A percentile compares a stretch with the other conserved stretches of the same genome.
Conservation (phyloP, 2,329 filamentous ascomycete species). For the Plenodomus lindquistii region DNA sequence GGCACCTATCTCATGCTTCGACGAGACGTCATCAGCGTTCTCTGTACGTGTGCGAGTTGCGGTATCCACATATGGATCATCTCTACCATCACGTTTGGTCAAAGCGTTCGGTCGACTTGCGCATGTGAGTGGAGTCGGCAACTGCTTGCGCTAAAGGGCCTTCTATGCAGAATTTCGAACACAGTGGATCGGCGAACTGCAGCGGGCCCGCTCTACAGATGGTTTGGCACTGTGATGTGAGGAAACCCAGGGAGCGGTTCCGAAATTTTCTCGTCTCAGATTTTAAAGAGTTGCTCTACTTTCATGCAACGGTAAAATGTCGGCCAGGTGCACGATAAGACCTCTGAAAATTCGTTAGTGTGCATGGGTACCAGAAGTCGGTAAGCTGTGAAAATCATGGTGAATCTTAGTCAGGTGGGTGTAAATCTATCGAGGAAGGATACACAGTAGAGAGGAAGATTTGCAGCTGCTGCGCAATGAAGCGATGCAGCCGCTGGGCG, state of each 20-base stretch:
- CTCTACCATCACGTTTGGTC: neutral
- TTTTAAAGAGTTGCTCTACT: neutral
- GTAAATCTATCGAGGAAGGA: no score
- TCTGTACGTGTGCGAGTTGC: no score
- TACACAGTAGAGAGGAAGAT: no score
- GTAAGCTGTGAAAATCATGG: no score
- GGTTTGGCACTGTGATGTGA: no score
- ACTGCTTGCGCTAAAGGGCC: neutral
- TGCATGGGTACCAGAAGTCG: neutral
- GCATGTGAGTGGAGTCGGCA: neutral
- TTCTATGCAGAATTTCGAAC: neutral
- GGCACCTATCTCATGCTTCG: no score
- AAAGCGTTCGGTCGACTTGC: no score
- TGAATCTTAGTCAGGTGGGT: neutral
- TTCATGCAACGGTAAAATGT: neutral
- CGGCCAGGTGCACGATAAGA: neutral
- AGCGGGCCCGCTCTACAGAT: no score
- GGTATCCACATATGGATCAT: no score
- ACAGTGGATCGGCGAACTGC: neutral
- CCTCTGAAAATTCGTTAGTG: neutral
- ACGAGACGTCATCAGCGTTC: no score
- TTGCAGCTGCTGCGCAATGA: no score
- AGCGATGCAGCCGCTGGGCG: no score
- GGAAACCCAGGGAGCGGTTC: neutral
- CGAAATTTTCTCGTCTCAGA: neutral